Evolutionary conservation across 331 rosid genomes (phyloP).

Genomic region (Phaseolus coccineus): DNA sequence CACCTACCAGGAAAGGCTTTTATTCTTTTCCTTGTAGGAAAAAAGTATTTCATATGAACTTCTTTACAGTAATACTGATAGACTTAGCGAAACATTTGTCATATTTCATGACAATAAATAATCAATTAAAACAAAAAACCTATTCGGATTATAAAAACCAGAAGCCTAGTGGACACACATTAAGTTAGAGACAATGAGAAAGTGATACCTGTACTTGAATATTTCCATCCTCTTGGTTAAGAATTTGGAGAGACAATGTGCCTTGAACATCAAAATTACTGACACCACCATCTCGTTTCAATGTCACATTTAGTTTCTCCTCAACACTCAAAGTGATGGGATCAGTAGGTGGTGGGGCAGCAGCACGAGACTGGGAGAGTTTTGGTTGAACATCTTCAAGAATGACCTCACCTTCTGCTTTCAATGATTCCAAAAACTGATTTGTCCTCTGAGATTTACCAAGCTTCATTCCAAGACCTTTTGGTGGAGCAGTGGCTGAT

Average conservation of each 20-base stretch:
- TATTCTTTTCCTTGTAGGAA: background rate
- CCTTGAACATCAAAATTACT: constrained; percentile 95
- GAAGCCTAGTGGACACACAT: background rate
- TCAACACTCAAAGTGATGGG: constrained; percentile 91
- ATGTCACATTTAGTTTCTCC: constrained; percentile 88
- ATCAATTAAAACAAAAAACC: background rate
- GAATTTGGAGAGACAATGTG: constrained; percentile 86
- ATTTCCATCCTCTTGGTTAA: constrained; percentile 84
- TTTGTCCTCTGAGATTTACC: constrained; percentile 87
- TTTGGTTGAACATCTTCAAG: constrained; percentile 90
- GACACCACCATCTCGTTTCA: constrained; percentile 95
- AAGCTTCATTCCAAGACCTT: constrained; percentile 88
- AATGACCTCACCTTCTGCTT: constrained; percentile 97
- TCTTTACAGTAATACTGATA: background rate
- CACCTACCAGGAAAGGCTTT: background rate
- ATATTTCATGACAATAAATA: background rate
- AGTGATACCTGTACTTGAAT: constrained; percentile 85
- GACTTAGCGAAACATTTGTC: constrained; percentile 5
- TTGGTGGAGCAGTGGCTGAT: constrained; percentile 94
- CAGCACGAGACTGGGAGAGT: constrained; percentile 65
- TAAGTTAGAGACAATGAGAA: constrained; percentile 18
- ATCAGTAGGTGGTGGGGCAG: constrained; percentile 83
- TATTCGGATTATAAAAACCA: constrained; percentile 22
- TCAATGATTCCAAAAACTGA: constrained; percentile 90
- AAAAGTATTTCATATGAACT: background rate